These are phyloP conservation scores for Bipolaris cookei DNA, from an alignment of 2,329 filamentous ascomycete genomes.

Conservation along the genomic window DNA sequence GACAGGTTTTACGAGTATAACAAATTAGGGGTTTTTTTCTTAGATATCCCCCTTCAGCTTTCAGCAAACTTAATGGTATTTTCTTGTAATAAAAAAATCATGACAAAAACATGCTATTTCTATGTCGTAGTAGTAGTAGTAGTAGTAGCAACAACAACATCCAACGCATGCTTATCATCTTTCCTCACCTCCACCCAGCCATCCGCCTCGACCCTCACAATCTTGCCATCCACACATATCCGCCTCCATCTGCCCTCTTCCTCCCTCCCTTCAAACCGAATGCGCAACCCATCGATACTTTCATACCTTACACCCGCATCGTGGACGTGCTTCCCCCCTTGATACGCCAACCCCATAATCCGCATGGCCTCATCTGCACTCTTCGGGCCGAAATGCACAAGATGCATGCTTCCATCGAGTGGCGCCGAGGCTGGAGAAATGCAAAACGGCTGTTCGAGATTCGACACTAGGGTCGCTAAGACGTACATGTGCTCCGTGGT, in stretches of 20 bases:
- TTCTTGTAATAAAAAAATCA: neutral
- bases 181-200: slow-evolving; percentile 73
- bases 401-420: slow-evolving; percentile 71
- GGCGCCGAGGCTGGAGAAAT: slow-evolving; percentile 78
- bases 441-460: slow-evolving; percentile 79
- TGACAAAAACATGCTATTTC: no score
- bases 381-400: slow-evolving; percentile 77
- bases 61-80: slow-evolving; percentile 10
- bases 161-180: slow-evolving; percentile 51
- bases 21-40: neutral
- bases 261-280: slow-evolving; percentile 66
- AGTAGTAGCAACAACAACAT: slow-evolving; percentile 44
- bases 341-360: slow-evolving; percentile 72
- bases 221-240: slow-evolving; percentile 90
- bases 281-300: slow-evolving; percentile 68
- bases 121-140: no score
- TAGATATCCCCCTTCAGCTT: neutral
- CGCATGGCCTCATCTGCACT: slow-evolving; percentile 72
- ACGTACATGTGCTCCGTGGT: slow-evolving; percentile 74
- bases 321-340: slow-evolving; percentile 63
- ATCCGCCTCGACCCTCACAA: slow-evolving; percentile 72
- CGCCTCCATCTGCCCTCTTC: slow-evolving; percentile 77
- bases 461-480: slow-evolving; percentile 76
- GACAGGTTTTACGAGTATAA: neutral
- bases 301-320: slow-evolving; percentile 69